Percentiles rank a stretch among this genome's conserved stretches.
Conservation (phyloP, 352 stramenopile genomes). For the Pythium chondricola region DNA sequence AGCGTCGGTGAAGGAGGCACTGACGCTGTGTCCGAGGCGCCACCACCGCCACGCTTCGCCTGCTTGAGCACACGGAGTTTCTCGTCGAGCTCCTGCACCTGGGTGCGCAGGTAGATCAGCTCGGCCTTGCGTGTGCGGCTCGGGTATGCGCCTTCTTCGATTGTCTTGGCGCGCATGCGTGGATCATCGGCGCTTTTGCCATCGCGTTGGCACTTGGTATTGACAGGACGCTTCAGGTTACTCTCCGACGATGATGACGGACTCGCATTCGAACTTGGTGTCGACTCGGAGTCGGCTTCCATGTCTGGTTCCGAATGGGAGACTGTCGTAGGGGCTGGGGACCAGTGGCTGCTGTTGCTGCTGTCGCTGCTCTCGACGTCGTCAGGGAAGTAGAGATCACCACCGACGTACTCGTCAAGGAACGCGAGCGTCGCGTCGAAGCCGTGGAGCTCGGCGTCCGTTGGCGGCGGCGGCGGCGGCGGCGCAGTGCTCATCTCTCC, state of each 20-base stretch:
- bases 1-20: too few species aligned
- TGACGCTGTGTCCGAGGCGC: background rate
- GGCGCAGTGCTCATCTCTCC: conserved; percentile 2
- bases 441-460: conserved; percentile 11
- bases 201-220: conserved; percentile 1
- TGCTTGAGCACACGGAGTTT: conserved; percentile 16
- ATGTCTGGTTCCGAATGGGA: conserved; percentile 16
- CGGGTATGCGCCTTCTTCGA: conserved; percentile 11
- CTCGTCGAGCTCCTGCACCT: conserved; percentile 15
- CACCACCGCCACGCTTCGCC: background rate
- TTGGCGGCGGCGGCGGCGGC: background rate
- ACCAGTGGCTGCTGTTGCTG: conserved; percentile 6
- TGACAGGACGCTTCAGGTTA: background rate
- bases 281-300: background rate
- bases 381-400: conserved; percentile 9
- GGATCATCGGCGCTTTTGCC: conserved; percentile 8
- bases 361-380: background rate
- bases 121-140: conserved; percentile 15
- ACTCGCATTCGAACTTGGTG: conserved; percentile 1
- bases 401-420: conserved; percentile 20
- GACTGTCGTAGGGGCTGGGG: conserved; percentile 6
- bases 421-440: conserved; percentile 21
- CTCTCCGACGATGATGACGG: conserved; percentile 9
- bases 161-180: conserved; percentile 13
- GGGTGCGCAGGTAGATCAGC: conserved; percentile 16